These are phyloP conservation scores for Fusarium sp. DNA, from an alignment of 2,329 filamentous ascomycete genomes.

Conservation along the genomic window DNA sequence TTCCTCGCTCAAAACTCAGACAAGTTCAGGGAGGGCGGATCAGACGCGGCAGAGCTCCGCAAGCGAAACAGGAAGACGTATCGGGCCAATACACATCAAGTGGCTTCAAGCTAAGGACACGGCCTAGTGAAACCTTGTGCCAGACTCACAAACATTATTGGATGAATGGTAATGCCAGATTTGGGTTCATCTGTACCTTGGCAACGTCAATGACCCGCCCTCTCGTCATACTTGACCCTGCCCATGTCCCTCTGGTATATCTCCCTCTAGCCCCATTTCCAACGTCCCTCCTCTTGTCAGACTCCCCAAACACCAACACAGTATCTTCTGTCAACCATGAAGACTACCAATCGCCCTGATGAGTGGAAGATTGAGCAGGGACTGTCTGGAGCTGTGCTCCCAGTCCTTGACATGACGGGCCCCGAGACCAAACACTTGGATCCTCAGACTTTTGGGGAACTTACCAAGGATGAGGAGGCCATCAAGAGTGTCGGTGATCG, in stretches of 20 bases:
- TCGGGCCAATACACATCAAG: neutral
- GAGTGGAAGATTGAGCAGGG: constrained; percentile 68
- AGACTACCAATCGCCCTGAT: constrained; percentile 52
- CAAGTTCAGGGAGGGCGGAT: neutral
- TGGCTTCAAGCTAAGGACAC: neutral
- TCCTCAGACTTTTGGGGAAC: constrained; percentile 44
- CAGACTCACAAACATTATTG: constrained; percentile 1
- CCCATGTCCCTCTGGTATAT: neutral
- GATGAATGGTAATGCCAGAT: neutral
- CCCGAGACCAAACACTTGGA: constrained; percentile 47
- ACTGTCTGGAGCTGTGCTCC: constrained; percentile 58
- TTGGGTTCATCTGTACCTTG: neutral
- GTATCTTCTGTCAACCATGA: constrained; percentile 1
- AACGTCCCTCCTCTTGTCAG: neutral
- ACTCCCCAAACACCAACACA: neutral
- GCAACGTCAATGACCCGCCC: neutral
- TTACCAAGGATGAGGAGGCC: constrained; percentile 55
- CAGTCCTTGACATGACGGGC: constrained; percentile 60
- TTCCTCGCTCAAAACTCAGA: neutral
- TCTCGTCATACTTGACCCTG: neutral
- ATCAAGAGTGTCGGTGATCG: constrained; percentile 55
- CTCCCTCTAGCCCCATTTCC: neutral
- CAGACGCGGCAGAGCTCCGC: neutral
- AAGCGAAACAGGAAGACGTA: neutral
- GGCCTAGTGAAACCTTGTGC: neutral